Evolutionary conservation across 1,284 basidiomycete species (phyloP).

Genomic region (Leccinum pachyderme): DNA sequence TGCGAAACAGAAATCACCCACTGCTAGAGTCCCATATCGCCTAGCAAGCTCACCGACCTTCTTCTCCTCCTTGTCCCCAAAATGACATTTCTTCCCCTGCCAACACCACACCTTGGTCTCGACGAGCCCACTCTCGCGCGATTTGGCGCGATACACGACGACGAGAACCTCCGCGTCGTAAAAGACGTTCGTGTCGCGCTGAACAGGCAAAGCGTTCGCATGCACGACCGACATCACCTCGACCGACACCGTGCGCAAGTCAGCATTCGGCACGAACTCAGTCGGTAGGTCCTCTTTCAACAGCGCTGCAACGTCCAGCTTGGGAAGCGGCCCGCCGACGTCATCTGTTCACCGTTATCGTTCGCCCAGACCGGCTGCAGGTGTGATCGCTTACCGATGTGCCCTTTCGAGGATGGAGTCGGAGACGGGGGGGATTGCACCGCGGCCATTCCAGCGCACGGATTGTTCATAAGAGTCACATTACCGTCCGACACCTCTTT

Average conservation of each 20-base stretch:
- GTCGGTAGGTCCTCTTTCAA: constrained; percentile 31
- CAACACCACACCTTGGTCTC: constrained; percentile 72
- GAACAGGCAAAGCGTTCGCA: constrained; percentile 44
- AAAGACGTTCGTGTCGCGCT: constrained; percentile 50
- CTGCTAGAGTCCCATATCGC: constrained; percentile 63
- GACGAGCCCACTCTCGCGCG: constrained; percentile 60
- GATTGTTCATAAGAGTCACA: constrained; percentile 7
- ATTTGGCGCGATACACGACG: constrained; percentile 66
- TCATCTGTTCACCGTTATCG: constrained; percentile 32
- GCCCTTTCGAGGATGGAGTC: constrained; percentile 18
- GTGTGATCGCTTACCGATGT: constrained; percentile 30
- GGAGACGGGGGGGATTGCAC: neutral
- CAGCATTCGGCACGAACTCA: constrained; percentile 34
- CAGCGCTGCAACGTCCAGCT: constrained; percentile 48
- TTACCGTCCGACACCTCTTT: constrained; percentile 5
- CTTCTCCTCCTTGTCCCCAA: constrained; percentile 56
- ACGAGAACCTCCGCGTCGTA: constrained; percentile 70
- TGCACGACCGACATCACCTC: constrained; percentile 63
- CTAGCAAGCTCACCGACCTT: constrained; percentile 69
- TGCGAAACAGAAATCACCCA: constrained; percentile 28
- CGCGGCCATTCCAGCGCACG: neutral
- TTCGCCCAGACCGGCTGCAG: neutral
- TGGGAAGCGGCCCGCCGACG: constrained; percentile 47
- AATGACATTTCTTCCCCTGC: constrained; percentile 53
- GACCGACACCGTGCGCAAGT: constrained; percentile 61